Base-by-base conservation (phyloP, 352 stramenopile species). In the Hyaloperonospora brassicae region DNA sequence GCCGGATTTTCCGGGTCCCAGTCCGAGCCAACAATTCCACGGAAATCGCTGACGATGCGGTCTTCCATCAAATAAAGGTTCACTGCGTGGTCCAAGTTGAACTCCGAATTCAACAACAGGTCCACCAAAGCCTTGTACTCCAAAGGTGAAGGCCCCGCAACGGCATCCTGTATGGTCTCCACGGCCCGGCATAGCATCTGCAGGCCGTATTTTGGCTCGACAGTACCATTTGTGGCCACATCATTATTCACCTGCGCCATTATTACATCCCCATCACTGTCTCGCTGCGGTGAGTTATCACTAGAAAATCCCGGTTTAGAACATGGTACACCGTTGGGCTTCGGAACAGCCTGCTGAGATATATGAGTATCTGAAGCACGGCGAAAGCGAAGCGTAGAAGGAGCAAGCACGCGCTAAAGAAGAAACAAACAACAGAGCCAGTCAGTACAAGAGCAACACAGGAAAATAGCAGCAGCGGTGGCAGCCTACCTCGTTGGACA, bases 11-110 rank as follows among this genome's bases (percentile, higher is more conserved):
- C 42, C 6, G 72, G 68, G 30, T 90, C 66, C 66, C 76, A 89
- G 46, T 89, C 64, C 47, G 73, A 68, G 1, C 84, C 84, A n/a
- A 92, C 52, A 23, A 95, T 69, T 12, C 67, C 60, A 30, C 79
- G 79, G 25, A 95, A 95, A 52, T 95, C 83, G 35, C 78, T 89
- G 22, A 89, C 57, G 47, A 88, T 64, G 30, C 81, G 78, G 38
- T 87, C 69, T 47, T 91, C 81, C n/a, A 77, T 88, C 51, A 95
- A 55, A 44, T 79, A 86, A 12, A 81, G 85, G 64, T 95, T 90
- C 40, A 95, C 79, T 1, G 80, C 82, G n/a, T 73, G 62, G 38
- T 91, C 79, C 39, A 91, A 59, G 49, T 70, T 92, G 62, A 90
- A 89, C 50, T 94, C 76, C 1, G 77, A 84, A 35, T 83, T 66